Evolutionary conservation across 208 protist species (phyloP).

Genomic region (Leishmania arabica): DNA sequence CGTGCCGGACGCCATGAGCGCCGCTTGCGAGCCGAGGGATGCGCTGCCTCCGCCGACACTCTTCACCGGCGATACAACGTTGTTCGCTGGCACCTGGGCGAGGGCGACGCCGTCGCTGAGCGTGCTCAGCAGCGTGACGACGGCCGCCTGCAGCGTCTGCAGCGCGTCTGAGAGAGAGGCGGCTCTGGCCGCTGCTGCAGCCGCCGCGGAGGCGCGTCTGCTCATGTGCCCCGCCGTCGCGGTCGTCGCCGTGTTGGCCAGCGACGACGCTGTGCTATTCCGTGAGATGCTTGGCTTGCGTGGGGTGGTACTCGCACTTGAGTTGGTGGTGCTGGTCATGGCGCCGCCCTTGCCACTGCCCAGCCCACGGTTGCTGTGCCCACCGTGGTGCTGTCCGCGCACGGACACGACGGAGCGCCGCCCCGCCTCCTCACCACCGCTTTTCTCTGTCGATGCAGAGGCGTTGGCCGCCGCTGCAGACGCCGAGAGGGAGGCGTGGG

Average conservation of each 20-base stretch:
- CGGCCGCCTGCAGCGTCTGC: constrained; percentile 35
- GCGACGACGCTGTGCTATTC: constrained; percentile 13
- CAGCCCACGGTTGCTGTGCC: constrained; percentile 8
- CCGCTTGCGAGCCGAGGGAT: not conserved
- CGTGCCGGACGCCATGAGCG: not conserved
- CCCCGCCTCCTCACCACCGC: not conserved
- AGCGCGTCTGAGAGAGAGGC: constrained; percentile 39
- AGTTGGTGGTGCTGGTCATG: constrained; percentile 4
- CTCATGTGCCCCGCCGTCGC: constrained; percentile 3
- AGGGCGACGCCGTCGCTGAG: constrained; percentile 40
- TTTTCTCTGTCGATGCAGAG: constrained; percentile 7
- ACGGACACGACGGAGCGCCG: constrained; percentile 2
- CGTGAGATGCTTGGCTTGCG: constrained; percentile 22
- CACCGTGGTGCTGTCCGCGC: constrained; percentile 2
- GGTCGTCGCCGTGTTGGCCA: constrained; percentile 15
- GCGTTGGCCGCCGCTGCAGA: constrained; percentile 5
- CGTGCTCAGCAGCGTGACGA: constrained; percentile 41
- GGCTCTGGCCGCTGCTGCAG: constrained; percentile 27
- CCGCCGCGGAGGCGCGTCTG: constrained; percentile 11
- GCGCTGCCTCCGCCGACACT: not conserved
- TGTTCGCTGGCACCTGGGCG: not conserved
- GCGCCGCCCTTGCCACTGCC: constrained; percentile 18
- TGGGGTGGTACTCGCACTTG: constrained; percentile 24
- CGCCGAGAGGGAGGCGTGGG: constrained; percentile 4
- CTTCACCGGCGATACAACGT: not conserved